These are phyloP conservation scores for Cymodocea nodosa DNA, from an alignment of 116 monocot species.

Conservation along the genomic window DNA sequence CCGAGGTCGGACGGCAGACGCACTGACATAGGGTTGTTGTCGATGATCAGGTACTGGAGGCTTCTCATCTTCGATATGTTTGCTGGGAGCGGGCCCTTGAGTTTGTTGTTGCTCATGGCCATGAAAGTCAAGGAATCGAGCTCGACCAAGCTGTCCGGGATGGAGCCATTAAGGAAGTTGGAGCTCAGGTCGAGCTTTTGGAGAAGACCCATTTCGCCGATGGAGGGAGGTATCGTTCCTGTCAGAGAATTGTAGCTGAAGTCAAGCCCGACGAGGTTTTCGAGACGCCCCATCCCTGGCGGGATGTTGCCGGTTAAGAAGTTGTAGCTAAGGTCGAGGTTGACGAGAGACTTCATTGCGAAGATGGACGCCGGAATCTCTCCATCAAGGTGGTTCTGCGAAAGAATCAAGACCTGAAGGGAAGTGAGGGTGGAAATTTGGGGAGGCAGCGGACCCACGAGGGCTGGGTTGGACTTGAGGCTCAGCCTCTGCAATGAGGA, in stretches of 20 bases:
- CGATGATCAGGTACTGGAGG: constrained; percentile 77
- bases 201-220: constrained; percentile 42
- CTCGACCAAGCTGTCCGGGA: constrained; percentile 28
- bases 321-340: constrained; percentile 87
- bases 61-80: constrained; percentile 43
- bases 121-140: constrained; percentile 41
- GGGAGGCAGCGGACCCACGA: constrained; percentile 44
- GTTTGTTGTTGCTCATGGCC: constrained; percentile 58
- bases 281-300: constrained; percentile 20
- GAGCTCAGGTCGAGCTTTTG: constrained; percentile 89
- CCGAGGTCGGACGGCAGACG: constrained; percentile 51
- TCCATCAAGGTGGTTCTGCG: constrained; percentile 57
- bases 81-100: constrained; percentile 36
- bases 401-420: constrained; percentile 63
- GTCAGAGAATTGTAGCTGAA: constrained; percentile 75
- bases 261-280: constrained; percentile 45
- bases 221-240: constrained; percentile 42
- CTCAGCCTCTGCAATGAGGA: constrained; percentile 60
- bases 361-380: constrained; percentile 37
- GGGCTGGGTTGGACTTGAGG: constrained; percentile 52
- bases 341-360: constrained; percentile 37
- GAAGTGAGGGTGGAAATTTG: constrained; percentile 37
- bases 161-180: constrained; percentile 40
- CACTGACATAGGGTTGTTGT: constrained; percentile 53
- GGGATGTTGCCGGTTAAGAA: constrained; percentile 46